Conservation (phyloP, 257 asterid species). For the Rhazya stricta region DNA sequence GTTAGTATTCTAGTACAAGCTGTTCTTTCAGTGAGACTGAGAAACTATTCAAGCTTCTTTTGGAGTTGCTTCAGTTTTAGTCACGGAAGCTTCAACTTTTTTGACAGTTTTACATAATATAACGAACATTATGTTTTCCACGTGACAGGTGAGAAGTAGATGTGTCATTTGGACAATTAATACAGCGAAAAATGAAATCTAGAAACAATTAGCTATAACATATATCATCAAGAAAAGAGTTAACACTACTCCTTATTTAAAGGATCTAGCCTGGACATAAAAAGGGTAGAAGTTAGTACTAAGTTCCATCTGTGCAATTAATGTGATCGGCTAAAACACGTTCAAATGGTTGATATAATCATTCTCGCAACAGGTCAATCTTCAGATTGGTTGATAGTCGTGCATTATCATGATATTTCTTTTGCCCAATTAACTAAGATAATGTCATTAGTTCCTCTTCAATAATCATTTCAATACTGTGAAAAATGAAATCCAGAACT, state of each 20-base stretch:
- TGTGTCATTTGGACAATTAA: neutral
- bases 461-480: neutral
- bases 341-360: neutral
- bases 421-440: neutral
- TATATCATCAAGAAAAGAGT: too few relatives aligned
- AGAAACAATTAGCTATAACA: too few relatives aligned
- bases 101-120: neutral
- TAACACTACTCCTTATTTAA: too few relatives aligned
- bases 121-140: neutral
- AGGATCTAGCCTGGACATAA: neutral
- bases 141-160: neutral
- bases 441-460: neutral
- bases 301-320: neutral
- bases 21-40: neutral
- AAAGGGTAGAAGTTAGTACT: neutral
- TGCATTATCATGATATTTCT: neutral
- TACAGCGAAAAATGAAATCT: too few relatives aligned
- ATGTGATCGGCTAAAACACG: neutral
- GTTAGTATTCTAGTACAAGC: neutral
- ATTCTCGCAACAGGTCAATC: neutral
- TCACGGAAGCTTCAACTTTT: too few relatives aligned
- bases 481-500: neutral
- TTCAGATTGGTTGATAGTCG: neutral
- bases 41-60: neutral
- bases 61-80: neutral